A percentile compares a stretch with the other conserved stretches of the same genome.
These are phyloP conservation scores for Sherardia arvensis DNA, from an alignment of 257 asterid species.

Conservation along the genomic window DNA sequence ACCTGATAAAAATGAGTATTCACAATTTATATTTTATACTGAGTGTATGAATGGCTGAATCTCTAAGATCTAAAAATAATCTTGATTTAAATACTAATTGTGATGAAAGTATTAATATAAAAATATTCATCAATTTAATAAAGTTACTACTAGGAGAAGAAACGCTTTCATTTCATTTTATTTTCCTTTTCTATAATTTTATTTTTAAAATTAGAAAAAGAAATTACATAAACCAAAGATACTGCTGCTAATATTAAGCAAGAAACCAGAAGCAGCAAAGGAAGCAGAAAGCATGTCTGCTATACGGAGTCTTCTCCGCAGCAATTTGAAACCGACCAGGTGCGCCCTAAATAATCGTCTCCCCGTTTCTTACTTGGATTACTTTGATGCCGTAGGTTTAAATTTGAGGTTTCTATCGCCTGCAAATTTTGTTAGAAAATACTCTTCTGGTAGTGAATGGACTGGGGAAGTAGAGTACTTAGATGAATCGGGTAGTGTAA, in stretches of 20 bases:
- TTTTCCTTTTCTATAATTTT: too few relatives aligned
- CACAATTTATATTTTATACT: too few relatives aligned
- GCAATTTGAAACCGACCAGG: constrained; percentile 21
- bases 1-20: too few relatives aligned
- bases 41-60: too few relatives aligned
- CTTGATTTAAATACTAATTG: too few relatives aligned
- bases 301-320: constrained; percentile 28
- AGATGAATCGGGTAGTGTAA: constrained; percentile 82
- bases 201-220: too few relatives aligned
- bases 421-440: constrained; percentile 24
- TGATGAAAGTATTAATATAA: too few relatives aligned
- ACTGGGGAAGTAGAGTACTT: constrained; percentile 75
- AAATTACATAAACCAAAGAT: not conserved
- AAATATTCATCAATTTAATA: too few relatives aligned
- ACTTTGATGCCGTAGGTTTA: constrained; percentile 1
- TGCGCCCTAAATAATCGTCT: constrained; percentile 6
- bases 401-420: constrained; percentile 20
- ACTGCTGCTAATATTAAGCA: too few relatives aligned
- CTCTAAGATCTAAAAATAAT: too few relatives aligned
- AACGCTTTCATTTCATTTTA: too few relatives aligned
- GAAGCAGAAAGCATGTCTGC: constrained; percentile 9
- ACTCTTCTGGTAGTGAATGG: constrained; percentile 54
- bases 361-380: not conserved
- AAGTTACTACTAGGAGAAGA: too few relatives aligned
- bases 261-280: not conserved